Evolutionary conservation across 768 basidiomycete species (phyloP), one percentile per base, ranked within the genome.

Genomic region (Boletus barrowsii): DNA sequence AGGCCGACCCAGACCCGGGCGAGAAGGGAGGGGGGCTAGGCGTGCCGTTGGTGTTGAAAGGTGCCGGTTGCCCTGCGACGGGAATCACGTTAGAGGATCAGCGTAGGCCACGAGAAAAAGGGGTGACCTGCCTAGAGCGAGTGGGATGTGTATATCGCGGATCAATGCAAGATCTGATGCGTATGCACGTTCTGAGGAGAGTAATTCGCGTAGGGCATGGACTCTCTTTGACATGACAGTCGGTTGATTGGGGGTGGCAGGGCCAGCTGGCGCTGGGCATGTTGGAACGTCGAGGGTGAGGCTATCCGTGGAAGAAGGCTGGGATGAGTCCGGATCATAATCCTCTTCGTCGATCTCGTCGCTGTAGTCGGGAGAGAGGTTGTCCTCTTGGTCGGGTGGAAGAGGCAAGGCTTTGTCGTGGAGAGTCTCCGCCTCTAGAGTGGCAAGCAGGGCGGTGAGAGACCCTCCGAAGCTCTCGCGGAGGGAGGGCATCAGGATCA

Each of bases 101-200:
- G 55, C 51, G 47, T 18, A 24, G 33, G 5, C 10, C 5, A 35
- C 5, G n/a, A 50, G 42, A 35, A 57, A 57, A 49, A 54, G 42
- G 51, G 58, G 51, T 13, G 39, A 76, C 79, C 57, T 72, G 82
- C 90, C 90, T 62, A 87, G 74, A 43, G 90, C 90, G 49, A 90
- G 71, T 7, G 89, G 89, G 39, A 92, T 84, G 61, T 93, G 86
- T 24, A 92, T 79, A 56, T 88, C 85, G 49, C 85, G 78, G 57
- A 93, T 83, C 50, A 92, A 75, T 15, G 85, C 86, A 26, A 93
- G 76, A 75, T 93, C 91, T n/a, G 83, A 84, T 13, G 90, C 86
- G 69, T 92, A 92, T 1, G 88, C 86, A 26, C 87, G 77, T 64
- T 93, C 90, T 20, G 88, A 88, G 11, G 86, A 82, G 42, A 93